Evolutionary conservation across 352 stramenopile genomes (phyloP), one percentile per base, ranked within the genome.

Genomic region (Phytophthora colocasiae): DNA sequence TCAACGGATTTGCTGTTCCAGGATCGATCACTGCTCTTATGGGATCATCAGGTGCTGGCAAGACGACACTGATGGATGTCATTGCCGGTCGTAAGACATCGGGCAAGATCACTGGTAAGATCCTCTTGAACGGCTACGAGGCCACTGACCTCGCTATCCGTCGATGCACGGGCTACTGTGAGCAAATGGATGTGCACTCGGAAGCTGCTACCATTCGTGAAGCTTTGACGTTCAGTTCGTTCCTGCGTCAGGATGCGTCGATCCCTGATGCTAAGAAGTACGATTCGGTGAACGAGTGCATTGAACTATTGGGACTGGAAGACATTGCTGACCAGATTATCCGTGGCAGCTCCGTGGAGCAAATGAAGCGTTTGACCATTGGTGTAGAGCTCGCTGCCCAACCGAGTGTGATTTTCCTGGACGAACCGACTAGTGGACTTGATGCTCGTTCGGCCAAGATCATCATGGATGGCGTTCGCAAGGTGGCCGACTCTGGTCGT

Each of bases 251-350:
- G n/a, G 47, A 53, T n/a, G 47, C 47, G 0, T 26, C 39, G 39
- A 45, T 45, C 39, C 2, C 39, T 0, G 40, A 57, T 46, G 46
- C 19, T 0, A 48, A 48, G 57, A 64, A 44, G 40, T 58, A 1
- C 46, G 41, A 64, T 27, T 64, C 57, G 15, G 39, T 45, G 39
- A 45, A 45, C 14, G 39, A 45, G 15, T 45, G 39, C 39, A 45
- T 45, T 45, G 15, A 45, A 1, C 39, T 45, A 4, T 15, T 45
- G 14, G 39, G 39, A 0, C 40, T 46, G 40, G 40, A 73, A 38
- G 59, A 63, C 48, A 75, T 79, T 14, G 67, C 58, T 3, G 67
- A 79, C 50, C 59, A 74, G 17, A 73, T 76, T 14, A 73, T 79
- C 9, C 62, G 71, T 5, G 63, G 57, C 17, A 46, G 40, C 17